phyloP scores from a whole-genome alignment of 1,139 yeast genomes.

The Diutina sp. region DNA sequence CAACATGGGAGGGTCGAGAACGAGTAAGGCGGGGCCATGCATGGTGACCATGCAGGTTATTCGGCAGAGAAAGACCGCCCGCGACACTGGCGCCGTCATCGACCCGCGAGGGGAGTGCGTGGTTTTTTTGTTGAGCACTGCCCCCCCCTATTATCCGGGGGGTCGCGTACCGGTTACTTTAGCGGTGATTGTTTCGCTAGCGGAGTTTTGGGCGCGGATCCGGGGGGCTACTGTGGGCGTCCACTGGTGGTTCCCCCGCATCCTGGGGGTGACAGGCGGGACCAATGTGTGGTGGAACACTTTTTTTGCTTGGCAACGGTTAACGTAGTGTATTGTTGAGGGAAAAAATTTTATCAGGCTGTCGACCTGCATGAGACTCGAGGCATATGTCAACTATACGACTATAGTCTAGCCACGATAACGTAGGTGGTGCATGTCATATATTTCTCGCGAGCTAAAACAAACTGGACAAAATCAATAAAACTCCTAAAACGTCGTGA shows the following conservation, averaged over 20 bases:
- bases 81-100: neutral
- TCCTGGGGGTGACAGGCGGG: neutral
- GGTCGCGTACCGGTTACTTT: too few species aligned
- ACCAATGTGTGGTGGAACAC: neutral
- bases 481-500: neutral
- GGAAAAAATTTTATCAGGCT: neutral
- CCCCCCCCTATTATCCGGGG: too few species aligned
- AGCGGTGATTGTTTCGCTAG: too few species aligned
- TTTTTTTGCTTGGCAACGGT: neutral
- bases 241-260: too few species aligned
- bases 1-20: neutral
- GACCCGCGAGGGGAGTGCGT: neutral
- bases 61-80: neutral
- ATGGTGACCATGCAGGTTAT: neutral
- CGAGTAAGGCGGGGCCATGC: neutral
- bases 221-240: too few species aligned
- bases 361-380: neutral
- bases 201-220: too few species aligned
- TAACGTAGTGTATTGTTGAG: neutral
- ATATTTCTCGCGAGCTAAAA: neutral
- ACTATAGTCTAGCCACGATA: neutral
- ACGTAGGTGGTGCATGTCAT: neutral
- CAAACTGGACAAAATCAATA: neutral
- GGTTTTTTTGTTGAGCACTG: too few species aligned
- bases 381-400: neutral